Conservation (phyloP, 345 rosid species). For the Sonneratia caseolaris region DNA sequence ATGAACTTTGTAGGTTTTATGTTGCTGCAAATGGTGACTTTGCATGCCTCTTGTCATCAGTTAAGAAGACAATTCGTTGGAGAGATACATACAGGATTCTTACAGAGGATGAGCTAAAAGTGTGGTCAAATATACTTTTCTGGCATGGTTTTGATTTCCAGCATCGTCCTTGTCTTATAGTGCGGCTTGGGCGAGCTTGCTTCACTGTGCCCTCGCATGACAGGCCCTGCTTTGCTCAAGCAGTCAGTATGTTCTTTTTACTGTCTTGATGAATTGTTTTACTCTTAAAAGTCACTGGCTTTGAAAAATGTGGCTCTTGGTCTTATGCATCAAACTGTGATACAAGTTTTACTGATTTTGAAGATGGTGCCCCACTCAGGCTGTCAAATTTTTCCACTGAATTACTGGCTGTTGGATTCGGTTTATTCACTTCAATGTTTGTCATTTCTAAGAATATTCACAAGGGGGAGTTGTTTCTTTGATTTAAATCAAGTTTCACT, state of each 20-base stretch:
- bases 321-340: neutral
- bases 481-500: neutral
- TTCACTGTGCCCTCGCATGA: conserved; percentile 49
- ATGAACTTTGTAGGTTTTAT: conserved; percentile 68
- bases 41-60: conserved; percentile 47
- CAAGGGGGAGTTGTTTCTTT: neutral
- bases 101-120: conserved; percentile 66
- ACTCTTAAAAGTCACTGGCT: neutral
- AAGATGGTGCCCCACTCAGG: neutral
- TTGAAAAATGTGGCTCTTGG: neutral
- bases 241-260: conserved; percentile 55
- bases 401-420: neutral
- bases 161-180: conserved; percentile 76
- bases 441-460: neutral
- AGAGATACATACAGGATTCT: conserved; percentile 75
- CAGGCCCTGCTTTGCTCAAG: conserved; percentile 82
- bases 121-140: conserved; percentile 73
- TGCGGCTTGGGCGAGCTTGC: conserved; percentile 81
- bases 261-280: neutral
- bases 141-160: conserved; percentile 90
- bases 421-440: neutral
- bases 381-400: no score
- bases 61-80: conserved; percentile 87
- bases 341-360: neutral
- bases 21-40: conserved; percentile 74